Evolutionary conservation across 2,329 filamentous ascomycete species (phyloP).

Genomic region (Coniochaeta pulveracea): DNA sequence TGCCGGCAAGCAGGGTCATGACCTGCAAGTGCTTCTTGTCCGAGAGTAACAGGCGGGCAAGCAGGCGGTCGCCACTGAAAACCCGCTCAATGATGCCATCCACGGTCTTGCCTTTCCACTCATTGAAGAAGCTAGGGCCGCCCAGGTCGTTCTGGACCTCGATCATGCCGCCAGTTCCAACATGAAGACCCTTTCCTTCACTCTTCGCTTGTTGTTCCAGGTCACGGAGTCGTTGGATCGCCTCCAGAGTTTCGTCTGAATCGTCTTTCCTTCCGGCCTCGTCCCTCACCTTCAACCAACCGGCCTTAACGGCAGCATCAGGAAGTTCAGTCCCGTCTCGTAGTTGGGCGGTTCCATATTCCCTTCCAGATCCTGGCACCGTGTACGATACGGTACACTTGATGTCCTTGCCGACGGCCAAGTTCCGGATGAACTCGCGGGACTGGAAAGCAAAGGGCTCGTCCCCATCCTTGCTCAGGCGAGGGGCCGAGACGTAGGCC

Average conservation of each 20-base stretch:
- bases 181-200: constrained; percentile 75
- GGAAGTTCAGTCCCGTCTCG: constrained; percentile 68
- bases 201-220: constrained; percentile 69
- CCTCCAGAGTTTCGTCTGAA: constrained; percentile 57
- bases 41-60: constrained; percentile 69
- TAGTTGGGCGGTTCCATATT: constrained; percentile 75
- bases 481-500: constrained; percentile 83
- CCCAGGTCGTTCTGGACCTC: constrained; percentile 73
- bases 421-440: constrained; percentile 78
- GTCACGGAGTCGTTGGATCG: constrained; percentile 66
- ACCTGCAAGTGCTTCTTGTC: constrained; percentile 82
- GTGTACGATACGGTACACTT: constrained; percentile 81
- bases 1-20: constrained; percentile 78
- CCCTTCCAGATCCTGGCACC: constrained; percentile 72
- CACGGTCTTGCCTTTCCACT: constrained; percentile 76
- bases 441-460: constrained; percentile 91
- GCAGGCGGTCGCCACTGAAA: constrained; percentile 79
- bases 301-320: constrained; percentile 73
- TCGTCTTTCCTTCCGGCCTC: constrained; percentile 91
- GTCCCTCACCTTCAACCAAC: constrained; percentile 88
- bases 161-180: constrained; percentile 51
- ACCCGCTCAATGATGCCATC: constrained; percentile 86
- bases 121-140: constrained; percentile 66
- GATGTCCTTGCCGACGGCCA: constrained; percentile 76
- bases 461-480: constrained; percentile 78